Base-by-base conservation (phyloP, 2,329 filamentous ascomycete genomes). In the Capronia coronata region DNA sequence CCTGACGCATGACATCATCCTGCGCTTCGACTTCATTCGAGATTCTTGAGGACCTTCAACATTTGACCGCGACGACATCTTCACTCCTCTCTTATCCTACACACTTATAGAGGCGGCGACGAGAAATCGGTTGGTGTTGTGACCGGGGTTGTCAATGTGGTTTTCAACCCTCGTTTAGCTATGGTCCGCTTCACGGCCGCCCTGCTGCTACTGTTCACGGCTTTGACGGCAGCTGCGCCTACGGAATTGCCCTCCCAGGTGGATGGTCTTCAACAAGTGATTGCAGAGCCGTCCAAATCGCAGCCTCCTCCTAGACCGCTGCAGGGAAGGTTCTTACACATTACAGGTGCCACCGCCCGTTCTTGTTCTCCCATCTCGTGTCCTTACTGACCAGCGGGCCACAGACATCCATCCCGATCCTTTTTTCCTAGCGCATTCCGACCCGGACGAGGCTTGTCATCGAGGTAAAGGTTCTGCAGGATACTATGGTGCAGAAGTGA, bases 381-480 rank as follows among this genome's bases (percentile, higher is more conserved):
- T 22, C 11, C 30, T 22, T 9, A 11, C 35, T 56, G 45, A 48
- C 53, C 45, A 49, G 25, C 55, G 48, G 42, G 59, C 27, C 23
- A 46, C 60, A 95, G 93, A 98, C 70, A 78, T 97, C 61, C 93
- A 98, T 63, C 88, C 89, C 40, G 93, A 98, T 67, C 79, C 80
- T 37, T 86, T 87, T 68, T 98, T 96, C 75, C 83, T 87, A 67
- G 68, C 78, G 6, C 84, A 90, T 66, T 79, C 87, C 9, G 74
- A 78, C 30, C 75, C 80, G 59, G 76, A 79, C 23, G 70, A 78
- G 55, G 83, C 84, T 54, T 98, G 93, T 68, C 93, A 98, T 64
- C 72, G 80, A 51, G 93, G 93, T 10, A 72, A 80, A 4, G 58
- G 59, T 41, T 14, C 41, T 2, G 86, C 91, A 6, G 91, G 90